Evolutionary conservation across 2,329 filamentous ascomycete species (phyloP).

Genomic region (Paraphoma sp.): DNA sequence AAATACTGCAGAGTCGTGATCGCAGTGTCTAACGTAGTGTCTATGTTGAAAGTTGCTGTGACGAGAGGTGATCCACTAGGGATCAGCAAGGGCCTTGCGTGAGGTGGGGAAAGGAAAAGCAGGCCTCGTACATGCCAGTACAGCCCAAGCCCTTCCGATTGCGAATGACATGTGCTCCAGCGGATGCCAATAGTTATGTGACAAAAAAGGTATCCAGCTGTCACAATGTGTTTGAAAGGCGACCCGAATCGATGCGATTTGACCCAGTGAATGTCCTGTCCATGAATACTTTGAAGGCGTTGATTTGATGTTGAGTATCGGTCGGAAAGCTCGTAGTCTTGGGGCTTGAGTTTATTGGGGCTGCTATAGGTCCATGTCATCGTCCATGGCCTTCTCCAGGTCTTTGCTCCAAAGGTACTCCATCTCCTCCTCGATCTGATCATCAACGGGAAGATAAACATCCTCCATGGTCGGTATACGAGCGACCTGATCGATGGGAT

Average conservation of each 20-base stretch:
- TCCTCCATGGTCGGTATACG: constrained; percentile 47
- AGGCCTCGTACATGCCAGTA: background rate
- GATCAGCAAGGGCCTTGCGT: background rate
- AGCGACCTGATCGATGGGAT: constrained; percentile 48
- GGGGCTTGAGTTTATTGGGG: background rate
- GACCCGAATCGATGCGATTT: constrained; percentile 22
- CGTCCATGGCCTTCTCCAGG: constrained; percentile 37
- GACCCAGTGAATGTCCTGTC: constrained; percentile 1
- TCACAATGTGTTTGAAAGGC: constrained; percentile 10
- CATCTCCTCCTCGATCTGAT: constrained; percentile 38
- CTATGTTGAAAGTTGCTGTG: background rate
- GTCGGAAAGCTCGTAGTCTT: background rate
- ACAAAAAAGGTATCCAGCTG: constrained; percentile 6
- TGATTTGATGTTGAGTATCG: background rate
- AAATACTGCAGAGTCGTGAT: background rate
- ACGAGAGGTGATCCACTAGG: background rate
- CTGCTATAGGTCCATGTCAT: constrained; percentile 22
- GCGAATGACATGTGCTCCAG: background rate
- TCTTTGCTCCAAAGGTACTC: constrained; percentile 33
- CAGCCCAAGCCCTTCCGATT: constrained; percentile 4
- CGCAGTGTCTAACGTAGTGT: background rate
- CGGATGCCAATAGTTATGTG: background rate
- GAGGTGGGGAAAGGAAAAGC: background rate
- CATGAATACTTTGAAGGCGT: background rate
- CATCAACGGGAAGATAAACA: constrained; percentile 46